Base-by-base conservation (phyloP, 805 yeast genomes). In the Blastobotrys mokoenaii region DNA sequence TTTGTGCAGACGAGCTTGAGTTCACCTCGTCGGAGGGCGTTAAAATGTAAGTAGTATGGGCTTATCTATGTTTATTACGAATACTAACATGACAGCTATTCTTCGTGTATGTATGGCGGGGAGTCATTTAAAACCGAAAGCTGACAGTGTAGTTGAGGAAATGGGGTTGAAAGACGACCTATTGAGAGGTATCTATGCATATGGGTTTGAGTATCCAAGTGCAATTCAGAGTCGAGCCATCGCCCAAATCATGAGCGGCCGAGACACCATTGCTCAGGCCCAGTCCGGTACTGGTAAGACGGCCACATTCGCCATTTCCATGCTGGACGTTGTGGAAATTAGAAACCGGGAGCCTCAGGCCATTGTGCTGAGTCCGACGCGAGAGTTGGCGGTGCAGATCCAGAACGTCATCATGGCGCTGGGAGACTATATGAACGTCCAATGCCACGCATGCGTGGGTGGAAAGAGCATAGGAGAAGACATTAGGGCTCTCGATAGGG, bases 361-460 rank as follows among this genome's bases (percentile, higher is more conserved):
- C 51, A 76, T 93, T 64, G 87, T 93, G 56, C 76, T 90, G 57
- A 90, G 96, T 46, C 97, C 98, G 60, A 90, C 98, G 56, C 83
- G 98, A 74, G 98, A 90, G 74, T 78, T 93, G 67, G 97, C 97
- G 41, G 73, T 80, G 57, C 98, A 93, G 76, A 93, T 93, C 66
- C 95, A 87, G 71, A 85, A 82, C 65, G 98, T 93, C 57, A 86
- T 90, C 44, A 74, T 81, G 64, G 84, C 89, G 57, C 76, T 93
- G 57, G 97, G 97, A 54, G 79, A 80, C 68, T 86, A 84, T 74
- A 80, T 93, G 82, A 82, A 86, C 62, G 77, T 90, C 51, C 79
- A 82, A 53, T 89, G 93, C 60, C 97, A 93, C 66, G 96, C 97
- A 45, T 90, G 95, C 69, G 86, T 93, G 61, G 98, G 98, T 69